phyloP scores from a whole-genome alignment of 2,329 filamentous ascomycete species.

The Zasmidium angulare region DNA sequence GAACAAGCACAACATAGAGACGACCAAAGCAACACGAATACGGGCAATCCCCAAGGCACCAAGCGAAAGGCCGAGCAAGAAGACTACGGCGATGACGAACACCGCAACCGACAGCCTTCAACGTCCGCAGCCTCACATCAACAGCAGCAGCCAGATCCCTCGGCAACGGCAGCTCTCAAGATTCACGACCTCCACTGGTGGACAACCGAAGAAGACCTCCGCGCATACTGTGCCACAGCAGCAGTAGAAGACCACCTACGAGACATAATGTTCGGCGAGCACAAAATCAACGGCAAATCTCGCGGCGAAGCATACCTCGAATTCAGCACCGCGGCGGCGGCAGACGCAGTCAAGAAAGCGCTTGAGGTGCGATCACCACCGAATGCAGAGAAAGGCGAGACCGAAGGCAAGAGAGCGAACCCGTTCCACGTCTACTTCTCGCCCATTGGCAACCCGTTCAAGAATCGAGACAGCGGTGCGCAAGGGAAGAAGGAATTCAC shows the following conservation, averaged over 20 bases:
- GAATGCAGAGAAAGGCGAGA: constrained; percentile 16
- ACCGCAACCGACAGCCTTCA: constrained; percentile 6
- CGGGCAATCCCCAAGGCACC: constrained; percentile 53
- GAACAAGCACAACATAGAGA: constrained; percentile 39
- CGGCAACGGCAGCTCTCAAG: constrained; percentile 70
- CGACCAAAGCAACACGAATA: constrained; percentile 38
- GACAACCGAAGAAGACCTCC: constrained; percentile 92
- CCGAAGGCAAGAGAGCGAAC: constrained; percentile 50
- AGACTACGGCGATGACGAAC: constrained; percentile 36
- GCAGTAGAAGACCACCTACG: constrained; percentile 80
- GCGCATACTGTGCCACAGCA: constrained; percentile 71
- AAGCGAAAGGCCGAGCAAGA: constrained; percentile 63
- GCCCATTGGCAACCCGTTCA: constrained; percentile 21
- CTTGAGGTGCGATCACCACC: constrained; percentile 57
- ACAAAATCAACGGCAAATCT: constrained; percentile 98
- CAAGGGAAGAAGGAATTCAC: constrained; percentile 37
- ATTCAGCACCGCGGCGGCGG: constrained; percentile 77
- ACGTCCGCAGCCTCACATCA: constrained; percentile 38
- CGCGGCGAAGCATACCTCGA: constrained; percentile 91
- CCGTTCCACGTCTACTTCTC: constrained; percentile 66
- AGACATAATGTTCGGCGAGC: constrained; percentile 94
- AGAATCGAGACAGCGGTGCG: constrained; percentile 49
- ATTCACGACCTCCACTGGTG: constrained; percentile 94
- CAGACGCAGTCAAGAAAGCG: constrained; percentile 78
- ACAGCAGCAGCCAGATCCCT: constrained; percentile 53